phyloP scores from a whole-genome alignment of 2,329 filamentous ascomycete genomes.

The Thielaviopsis musarum region DNA sequence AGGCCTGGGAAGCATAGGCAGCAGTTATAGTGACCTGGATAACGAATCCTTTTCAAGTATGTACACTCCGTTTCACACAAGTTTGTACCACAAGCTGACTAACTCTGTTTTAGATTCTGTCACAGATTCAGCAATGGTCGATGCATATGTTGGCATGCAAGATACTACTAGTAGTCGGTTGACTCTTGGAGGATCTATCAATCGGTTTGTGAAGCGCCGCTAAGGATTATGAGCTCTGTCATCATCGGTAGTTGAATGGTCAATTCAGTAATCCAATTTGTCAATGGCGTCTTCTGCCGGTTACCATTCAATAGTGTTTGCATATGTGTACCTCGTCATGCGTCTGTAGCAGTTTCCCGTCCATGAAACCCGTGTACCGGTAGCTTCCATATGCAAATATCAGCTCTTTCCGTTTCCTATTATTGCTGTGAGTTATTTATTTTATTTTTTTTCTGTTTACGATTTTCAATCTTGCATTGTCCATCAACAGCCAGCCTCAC shows the following conservation, averaged over 20 bases:
- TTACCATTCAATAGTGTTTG: neutral
- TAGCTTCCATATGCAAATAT: neutral
- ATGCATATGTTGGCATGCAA: conserved; percentile 56
- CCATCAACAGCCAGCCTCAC: too few species aligned
- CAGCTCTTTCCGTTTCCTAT: neutral
- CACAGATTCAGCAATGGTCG: conserved; percentile 64
- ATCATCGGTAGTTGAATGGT: neutral
- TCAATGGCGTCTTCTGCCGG: neutral
- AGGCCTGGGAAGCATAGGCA: conserved; percentile 64
- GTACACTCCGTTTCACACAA: neutral
- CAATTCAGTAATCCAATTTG: neutral
- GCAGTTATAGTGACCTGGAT: conserved; percentile 74
- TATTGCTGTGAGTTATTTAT: too few species aligned
- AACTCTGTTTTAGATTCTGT: conserved; percentile 44
- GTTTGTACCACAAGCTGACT: neutral
- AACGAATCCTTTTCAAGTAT: conserved; percentile 27
- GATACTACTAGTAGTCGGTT: conserved; percentile 38
- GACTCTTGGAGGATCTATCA: conserved; percentile 12
- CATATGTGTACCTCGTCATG: neutral
- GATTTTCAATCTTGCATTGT: neutral
- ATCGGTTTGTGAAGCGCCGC: conserved; percentile 10
- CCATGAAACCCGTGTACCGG: neutral
- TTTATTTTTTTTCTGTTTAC: neutral
- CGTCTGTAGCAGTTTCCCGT: neutral
- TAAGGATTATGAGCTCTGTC: neutral